phyloP scores from a whole-genome alignment of 768 basidiomycete species.

The Polyporus arcularius region DNA sequence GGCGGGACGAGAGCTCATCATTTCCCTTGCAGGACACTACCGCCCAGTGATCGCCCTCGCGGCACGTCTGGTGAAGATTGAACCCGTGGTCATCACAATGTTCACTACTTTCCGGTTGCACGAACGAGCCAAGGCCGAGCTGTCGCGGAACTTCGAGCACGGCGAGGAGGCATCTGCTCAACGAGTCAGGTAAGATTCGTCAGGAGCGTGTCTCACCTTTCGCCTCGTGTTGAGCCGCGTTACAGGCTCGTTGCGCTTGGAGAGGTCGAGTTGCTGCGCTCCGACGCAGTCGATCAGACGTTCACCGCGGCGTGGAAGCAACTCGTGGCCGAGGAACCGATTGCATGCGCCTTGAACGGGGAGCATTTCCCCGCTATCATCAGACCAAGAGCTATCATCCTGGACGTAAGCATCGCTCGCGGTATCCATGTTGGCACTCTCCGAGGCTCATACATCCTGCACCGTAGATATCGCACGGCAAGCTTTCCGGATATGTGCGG shows the following conservation, averaged over 20 bases:
- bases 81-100: conserved; percentile 4
- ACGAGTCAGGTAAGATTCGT: conserved; percentile 8
- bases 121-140: conserved; percentile 9
- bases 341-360: conserved; percentile 10
- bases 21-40: conserved; percentile 2
- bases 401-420: conserved; percentile 19
- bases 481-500: neutral
- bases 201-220: neutral
- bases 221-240: neutral
- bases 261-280: neutral
- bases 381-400: conserved; percentile 13
- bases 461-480: conserved; percentile 9
- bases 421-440: neutral
- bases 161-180: neutral
- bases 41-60: conserved; percentile 12
- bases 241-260: conserved; percentile 13
- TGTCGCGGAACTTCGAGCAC: conserved; percentile 3
- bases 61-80: conserved; percentile 6
- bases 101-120: neutral
- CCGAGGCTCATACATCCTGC: neutral
- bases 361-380: neutral
- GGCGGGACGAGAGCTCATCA: neutral
- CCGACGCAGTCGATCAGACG: neutral
- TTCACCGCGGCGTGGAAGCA: conserved; percentile 12
- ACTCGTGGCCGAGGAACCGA: conserved; percentile 3